A percentile compares a stretch with the other conserved stretches of the same genome.
Evolutionary conservation across 768 basidiomycete genomes (phyloP).

Genomic region (Agaricus blazei): DNA sequence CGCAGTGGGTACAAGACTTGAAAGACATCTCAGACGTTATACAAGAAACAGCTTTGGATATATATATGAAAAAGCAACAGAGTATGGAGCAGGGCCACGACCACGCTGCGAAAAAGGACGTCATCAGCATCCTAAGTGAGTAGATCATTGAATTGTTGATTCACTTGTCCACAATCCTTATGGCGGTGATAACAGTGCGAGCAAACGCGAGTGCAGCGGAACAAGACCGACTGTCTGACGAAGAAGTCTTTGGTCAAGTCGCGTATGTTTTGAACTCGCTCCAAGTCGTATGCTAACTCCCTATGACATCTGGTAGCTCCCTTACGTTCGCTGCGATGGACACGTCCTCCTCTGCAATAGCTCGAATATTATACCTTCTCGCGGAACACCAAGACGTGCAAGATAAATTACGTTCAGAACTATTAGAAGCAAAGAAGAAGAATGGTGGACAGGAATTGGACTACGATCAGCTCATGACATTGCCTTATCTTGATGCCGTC

Average conservation of each 20-base stretch:
- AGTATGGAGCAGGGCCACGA: conserved; percentile 18
- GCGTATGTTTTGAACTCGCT: conserved; percentile 15
- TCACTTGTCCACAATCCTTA: background rate
- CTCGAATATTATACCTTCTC: conserved; percentile 27
- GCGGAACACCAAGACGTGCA: conserved; percentile 31
- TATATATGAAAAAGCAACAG: conserved; percentile 31
- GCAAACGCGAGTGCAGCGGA: conserved; percentile 30
- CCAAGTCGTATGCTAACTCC: background rate
- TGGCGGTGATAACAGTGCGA: conserved; percentile 25
- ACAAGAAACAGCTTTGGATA: conserved; percentile 27
- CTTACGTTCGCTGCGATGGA: conserved; percentile 38
- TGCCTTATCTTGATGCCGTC: conserved; percentile 36
- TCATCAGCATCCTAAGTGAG: conserved; percentile 43
- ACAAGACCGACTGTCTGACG: conserved; percentile 25
- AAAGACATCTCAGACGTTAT: conserved; percentile 29
- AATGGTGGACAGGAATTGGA: conserved; percentile 18
- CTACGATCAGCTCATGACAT: conserved; percentile 30
- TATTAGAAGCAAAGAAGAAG: conserved; percentile 21
- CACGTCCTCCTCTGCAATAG: conserved; percentile 33
- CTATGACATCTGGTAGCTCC: conserved; percentile 16
- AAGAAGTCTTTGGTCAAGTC: conserved; percentile 35
- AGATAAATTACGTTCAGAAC: conserved; percentile 29
- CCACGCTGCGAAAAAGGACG: conserved; percentile 40
- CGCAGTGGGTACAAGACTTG: conserved; percentile 22
- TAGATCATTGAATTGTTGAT: background rate